These are phyloP conservation scores for Citrus glauca DNA, from an alignment of 345 rosid species.

Conservation along the genomic window DNA sequence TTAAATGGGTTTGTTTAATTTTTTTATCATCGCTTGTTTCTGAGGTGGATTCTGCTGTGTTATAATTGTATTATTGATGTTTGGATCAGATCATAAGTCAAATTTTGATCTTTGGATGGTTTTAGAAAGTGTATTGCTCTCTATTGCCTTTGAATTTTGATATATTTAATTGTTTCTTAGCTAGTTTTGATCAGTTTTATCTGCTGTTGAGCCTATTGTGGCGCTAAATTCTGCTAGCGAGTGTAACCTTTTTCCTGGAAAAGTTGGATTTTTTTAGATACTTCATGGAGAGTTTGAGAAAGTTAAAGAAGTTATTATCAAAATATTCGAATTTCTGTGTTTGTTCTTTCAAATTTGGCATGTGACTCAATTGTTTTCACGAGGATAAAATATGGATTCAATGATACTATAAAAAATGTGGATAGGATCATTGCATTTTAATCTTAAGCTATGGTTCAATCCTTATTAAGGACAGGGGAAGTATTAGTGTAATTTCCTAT, in stretches of 20 bases:
- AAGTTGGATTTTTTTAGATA: neutral
- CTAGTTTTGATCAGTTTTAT: neutral
- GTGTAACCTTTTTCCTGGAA: neutral
- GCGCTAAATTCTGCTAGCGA: neutral
- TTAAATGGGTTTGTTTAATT: neutral
- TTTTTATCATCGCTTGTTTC: neutral
- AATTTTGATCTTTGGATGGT: neutral
- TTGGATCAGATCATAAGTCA: slow-evolving; percentile 4
- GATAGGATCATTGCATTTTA: neutral
- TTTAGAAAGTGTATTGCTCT: slow-evolving; percentile 12
- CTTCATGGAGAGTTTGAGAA: neutral
- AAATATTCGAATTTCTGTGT: neutral
- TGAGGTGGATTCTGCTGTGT: neutral
- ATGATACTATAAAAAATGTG: neutral
- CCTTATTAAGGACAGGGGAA: neutral
- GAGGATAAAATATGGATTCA: neutral
- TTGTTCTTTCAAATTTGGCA: neutral
- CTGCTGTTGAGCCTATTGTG: neutral
- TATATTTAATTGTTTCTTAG: neutral
- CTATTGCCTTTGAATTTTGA: neutral
- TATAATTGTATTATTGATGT: neutral
- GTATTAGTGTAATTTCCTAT: neutral
- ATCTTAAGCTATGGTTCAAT: neutral
- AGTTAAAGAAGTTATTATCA: neutral
- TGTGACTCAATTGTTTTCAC: neutral